phyloP scores from a whole-genome alignment of 2,329 filamentous ascomycete genomes.

The Neocatenulostroma microsporum region DNA sequence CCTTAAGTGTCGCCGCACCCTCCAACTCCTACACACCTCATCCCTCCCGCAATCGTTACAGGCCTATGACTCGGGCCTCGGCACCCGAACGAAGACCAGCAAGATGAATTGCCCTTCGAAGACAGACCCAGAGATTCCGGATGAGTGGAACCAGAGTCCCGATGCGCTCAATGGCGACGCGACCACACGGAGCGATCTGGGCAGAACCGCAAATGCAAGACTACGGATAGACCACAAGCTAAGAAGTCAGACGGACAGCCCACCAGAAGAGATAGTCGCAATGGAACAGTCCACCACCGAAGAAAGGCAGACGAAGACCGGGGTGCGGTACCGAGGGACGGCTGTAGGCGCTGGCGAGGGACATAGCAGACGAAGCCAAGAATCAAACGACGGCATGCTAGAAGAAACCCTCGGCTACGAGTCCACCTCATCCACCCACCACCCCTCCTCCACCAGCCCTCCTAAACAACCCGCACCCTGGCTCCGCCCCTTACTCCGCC shows the following conservation, averaged over 20 bases:
- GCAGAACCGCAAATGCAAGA: conserved; percentile 52
- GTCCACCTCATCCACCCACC: conserved; percentile 4
- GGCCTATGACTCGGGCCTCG: too few relatives aligned
- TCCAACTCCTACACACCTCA: neutral
- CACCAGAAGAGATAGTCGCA: conserved; percentile 13
- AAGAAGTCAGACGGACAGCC: conserved; percentile 25
- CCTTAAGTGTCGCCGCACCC: too few relatives aligned
- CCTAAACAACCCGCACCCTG: conserved; percentile 4
- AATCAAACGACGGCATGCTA: conserved; percentile 20
- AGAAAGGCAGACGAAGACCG: conserved; percentile 8
- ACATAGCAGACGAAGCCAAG: conserved; percentile 6
- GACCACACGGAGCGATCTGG: conserved; percentile 56
- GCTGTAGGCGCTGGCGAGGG: conserved; percentile 4
- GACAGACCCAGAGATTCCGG: conserved; percentile 47
- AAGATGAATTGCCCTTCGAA: conserved; percentile 60
- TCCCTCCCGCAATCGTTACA: too few relatives aligned
- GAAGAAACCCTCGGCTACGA: conserved; percentile 15
- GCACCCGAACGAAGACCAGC: too few relatives aligned
- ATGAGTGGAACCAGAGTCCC: conserved; percentile 57
- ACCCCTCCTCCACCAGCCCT: conserved; percentile 1
- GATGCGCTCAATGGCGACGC: conserved; percentile 50
- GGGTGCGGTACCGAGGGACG: conserved; percentile 3
- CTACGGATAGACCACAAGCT: conserved; percentile 40
- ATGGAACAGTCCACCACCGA: conserved; percentile 9
- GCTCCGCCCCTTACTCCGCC: conserved; percentile 14